Percentiles rank a stretch among this genome's conserved stretches.
These are phyloP conservation scores for Phoenix roebelenii DNA, from an alignment of 176 grass and related monocot species.

Conservation along the genomic window DNA sequence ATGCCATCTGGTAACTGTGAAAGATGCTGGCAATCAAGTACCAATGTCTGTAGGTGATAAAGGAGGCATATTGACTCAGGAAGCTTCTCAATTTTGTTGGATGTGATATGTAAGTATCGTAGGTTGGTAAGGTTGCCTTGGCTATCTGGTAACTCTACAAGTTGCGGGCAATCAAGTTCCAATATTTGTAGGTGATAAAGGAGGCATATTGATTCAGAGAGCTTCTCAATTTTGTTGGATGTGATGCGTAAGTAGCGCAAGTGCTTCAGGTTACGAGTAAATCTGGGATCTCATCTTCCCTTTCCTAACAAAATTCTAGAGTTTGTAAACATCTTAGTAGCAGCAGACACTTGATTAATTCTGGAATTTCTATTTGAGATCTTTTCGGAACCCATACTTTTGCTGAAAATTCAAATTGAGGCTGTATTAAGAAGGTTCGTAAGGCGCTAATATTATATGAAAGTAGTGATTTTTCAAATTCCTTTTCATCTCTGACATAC, in stretches of 20 bases:
- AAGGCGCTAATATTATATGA: neutral
- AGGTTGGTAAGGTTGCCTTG: neutral
- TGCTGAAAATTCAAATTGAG: neutral
- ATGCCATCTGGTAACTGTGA: too few species aligned
- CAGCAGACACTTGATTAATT: too few species aligned
- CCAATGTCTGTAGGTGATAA: slow-evolving; percentile 1
- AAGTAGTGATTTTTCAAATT: too few species aligned
- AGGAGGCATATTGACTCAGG: neutral
- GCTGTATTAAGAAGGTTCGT: neutral
- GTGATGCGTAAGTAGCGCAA: neutral
- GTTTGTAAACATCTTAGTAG: neutral
- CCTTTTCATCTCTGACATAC: neutral
- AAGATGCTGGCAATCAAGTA: too few species aligned
- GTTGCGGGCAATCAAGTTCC: too few species aligned
- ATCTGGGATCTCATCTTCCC: neutral
- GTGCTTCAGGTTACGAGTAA: neutral
- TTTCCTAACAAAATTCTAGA: neutral
- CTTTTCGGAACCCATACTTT: too few species aligned
- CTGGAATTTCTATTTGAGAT: too few species aligned
- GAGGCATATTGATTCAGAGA: neutral
- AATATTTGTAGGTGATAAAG: slow-evolving; percentile 5
- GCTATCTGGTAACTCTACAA: too few species aligned
- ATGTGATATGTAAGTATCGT: neutral
- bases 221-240: neutral
- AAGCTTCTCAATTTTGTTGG: neutral